Evolutionary conservation across 2,329 filamentous ascomycete genomes (phyloP), one percentile per base, ranked within the genome.

Genomic region (Biscogniauxia mediterranea): DNA sequence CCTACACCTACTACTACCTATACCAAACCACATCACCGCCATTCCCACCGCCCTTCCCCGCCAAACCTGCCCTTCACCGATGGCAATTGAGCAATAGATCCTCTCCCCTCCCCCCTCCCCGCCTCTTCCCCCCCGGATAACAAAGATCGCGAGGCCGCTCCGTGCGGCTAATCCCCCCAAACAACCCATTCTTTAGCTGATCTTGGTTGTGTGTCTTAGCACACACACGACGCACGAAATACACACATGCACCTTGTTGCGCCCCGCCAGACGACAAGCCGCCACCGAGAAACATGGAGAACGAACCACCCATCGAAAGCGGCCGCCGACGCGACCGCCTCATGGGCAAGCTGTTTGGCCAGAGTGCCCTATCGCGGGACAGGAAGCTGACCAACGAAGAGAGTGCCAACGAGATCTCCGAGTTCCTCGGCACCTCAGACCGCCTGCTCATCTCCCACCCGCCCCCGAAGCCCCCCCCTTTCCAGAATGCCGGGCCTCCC

Each of bases 311-410:
- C 28, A 58, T 60, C 61, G 72, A 74, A 28, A 65, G 69, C 63
- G 63, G 66, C 56, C 70, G 70, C 65, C 67, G 72, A 50, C 68
- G 72, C 50, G 72, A 74, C 69, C 85, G 86, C 63, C 74, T 89
- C 54, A 88, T 88, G 81, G 85, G 85, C 66, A 87, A 86, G 77
- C 77, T 89, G 61, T 87, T 87, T 69, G 79, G 80, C 73, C 65
- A 70, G 74, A 70, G 75, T 75, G 68, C 71, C 73, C 66, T 73
- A 78, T 71, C 60, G 68, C 64, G 69, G 68, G 66, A 75, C 63
- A 69, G 63, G 54, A 74, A 70, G 59, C 54, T 67, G 55, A 72
- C 74, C 63, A 81, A 78, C 69, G 77, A 78, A 61, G 73, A 76
- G 62, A 80, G 80, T 58, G 73, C 77, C 65, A 80, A 79, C 67